phyloP scores from a whole-genome alignment of 768 basidiomycete genomes.

The Scleroderma citrinum region DNA sequence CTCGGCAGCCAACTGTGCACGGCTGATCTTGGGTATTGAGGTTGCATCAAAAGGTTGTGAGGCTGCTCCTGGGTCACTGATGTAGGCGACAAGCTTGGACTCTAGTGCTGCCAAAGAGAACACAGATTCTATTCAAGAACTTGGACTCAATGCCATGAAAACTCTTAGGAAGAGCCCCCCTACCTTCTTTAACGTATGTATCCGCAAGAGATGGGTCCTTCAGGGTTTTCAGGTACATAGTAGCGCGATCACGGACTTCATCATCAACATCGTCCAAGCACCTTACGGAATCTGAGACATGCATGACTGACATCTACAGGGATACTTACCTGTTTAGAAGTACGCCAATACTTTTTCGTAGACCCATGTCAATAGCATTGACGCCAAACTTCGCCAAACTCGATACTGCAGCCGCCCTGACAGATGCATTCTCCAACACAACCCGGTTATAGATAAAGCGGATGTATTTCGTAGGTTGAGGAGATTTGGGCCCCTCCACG shows the following conservation, averaged over 20 bases:
- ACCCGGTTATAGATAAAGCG: slow-evolving; percentile 99
- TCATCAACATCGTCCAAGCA: slow-evolving; percentile 98
- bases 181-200: slow-evolving; percentile 90
- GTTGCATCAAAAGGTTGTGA: slow-evolving; percentile 78
- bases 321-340: slow-evolving; percentile 68
- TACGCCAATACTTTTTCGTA: slow-evolving; percentile 84
- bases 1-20: slow-evolving; percentile 86
- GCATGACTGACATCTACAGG: not conserved
- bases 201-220: slow-evolving; percentile 76
- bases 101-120: slow-evolving; percentile 90
- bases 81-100: slow-evolving; percentile 87
- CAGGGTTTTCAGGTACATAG: slow-evolving; percentile 85
- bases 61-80: slow-evolving; percentile 72
- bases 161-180: slow-evolving; percentile 14
- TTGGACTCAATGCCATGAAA: not conserved
- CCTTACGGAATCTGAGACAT: slow-evolving; percentile 33
- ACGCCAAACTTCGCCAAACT: slow-evolving; percentile 96
- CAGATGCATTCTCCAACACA: slow-evolving; percentile 95
- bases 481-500: slow-evolving; percentile 90
- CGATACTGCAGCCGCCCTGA: slow-evolving; percentile 92
- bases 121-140: slow-evolving; percentile 67
- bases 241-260: slow-evolving; percentile 96
- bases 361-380: slow-evolving; percentile 67
- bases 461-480: slow-evolving; percentile 98
- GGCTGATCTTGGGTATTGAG: slow-evolving; percentile 89